A percentile compares a stretch with the other conserved stretches of the same genome.
phyloP scores from a whole-genome alignment of 495 filamentous ascomycete species.

The Podospora pseudocomata region DNA sequence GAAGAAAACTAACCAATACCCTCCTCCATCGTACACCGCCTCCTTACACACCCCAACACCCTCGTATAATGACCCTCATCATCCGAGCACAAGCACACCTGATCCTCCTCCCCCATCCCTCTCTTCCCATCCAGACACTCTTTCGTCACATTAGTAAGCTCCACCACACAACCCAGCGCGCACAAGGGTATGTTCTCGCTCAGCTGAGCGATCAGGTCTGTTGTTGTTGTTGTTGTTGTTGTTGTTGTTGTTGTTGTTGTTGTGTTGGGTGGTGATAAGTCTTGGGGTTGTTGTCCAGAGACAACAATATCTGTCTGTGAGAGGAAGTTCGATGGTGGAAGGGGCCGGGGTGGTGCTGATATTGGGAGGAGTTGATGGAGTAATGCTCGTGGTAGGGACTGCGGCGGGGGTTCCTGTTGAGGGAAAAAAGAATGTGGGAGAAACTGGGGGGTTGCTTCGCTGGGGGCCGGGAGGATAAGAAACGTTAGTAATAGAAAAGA shows the following conservation, averaged over 20 bases:
- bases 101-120: neutral
- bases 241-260: neutral
- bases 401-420: neutral
- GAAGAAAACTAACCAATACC: conserved; percentile 6
- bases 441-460: neutral
- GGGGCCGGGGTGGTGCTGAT: too few relatives aligned
- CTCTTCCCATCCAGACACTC: neutral
- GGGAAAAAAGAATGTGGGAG: neutral
- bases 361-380: neutral
- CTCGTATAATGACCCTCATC: conserved; percentile 6
- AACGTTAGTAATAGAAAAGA: neutral
- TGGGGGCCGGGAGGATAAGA: neutral
- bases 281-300: too few relatives aligned
- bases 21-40: conserved; percentile 6
- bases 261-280: too few relatives aligned
- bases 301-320: too few relatives aligned
- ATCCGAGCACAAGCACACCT: conserved; percentile 1
- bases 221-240: too few relatives aligned
- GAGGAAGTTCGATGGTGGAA: too few relatives aligned
- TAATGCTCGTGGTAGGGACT: neutral
- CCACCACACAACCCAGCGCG: neutral
- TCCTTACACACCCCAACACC: conserved; percentile 8
- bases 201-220: neutral
- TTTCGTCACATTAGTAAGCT: neutral
- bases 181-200: neutral